Percentiles rank a stretch among this genome's conserved stretches.
phyloP scores from a whole-genome alignment of 805 yeast species.

The Monosporozyma solicola region DNA sequence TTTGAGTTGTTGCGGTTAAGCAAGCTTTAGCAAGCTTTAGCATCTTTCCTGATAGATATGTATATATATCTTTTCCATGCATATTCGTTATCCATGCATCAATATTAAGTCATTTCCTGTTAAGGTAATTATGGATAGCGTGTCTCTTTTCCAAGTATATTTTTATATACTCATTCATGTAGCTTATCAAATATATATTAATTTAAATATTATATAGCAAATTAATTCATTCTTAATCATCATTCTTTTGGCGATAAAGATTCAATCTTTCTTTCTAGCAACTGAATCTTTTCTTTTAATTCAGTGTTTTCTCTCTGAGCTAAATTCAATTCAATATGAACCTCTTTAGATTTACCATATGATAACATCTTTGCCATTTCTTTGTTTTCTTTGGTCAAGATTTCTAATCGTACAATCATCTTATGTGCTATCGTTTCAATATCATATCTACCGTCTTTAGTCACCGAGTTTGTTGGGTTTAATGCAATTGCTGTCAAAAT shows the following conservation, averaged over 20 bases:
- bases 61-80: constrained; percentile 10
- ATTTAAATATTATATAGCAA: background rate
- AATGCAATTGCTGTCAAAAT: constrained; percentile 46
- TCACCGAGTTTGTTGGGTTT: constrained; percentile 39
- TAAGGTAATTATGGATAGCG: background rate
- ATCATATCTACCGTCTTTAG: constrained; percentile 56
- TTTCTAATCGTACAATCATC: constrained; percentile 51
- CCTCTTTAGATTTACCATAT: constrained; percentile 66
- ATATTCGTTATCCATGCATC: constrained; percentile 8
- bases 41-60: constrained; percentile 15
- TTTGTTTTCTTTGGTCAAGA: constrained; percentile 60
- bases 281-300: constrained; percentile 27
- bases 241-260: background rate
- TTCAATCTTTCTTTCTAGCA: constrained; percentile 2
- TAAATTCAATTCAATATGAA: constrained; percentile 58
- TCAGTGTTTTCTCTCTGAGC: constrained; percentile 43
- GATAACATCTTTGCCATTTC: constrained; percentile 61
- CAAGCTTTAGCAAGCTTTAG: constrained; percentile 1
- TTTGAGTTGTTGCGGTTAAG: constrained; percentile 9
- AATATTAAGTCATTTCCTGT: background rate
- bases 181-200: background rate
- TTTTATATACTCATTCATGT: no score
- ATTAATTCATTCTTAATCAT: background rate
- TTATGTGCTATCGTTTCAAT: constrained; percentile 69
- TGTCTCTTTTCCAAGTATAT: no score